Evolutionary conservation across 225 moss, liverwort and hornwort species (phyloP), one percentile per base, ranked within the genome.

Genomic region (Asterella californica): DNA sequence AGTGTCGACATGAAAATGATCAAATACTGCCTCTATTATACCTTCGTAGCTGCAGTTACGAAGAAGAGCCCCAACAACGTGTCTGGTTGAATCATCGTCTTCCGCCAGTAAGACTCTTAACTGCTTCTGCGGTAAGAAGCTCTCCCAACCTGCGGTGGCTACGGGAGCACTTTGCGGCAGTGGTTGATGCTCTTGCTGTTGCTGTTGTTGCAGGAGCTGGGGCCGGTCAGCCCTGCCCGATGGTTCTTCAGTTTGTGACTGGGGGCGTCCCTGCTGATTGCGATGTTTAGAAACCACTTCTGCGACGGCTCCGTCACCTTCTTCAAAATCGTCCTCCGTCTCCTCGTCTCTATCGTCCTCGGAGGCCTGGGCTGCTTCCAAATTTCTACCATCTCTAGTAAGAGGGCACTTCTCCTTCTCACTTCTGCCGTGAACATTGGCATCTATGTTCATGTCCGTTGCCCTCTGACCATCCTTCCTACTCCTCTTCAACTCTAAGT

Each of bases 11-110:
- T 5, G 32, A 0, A 6, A 53, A 10, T 7, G 0, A 37, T 32
- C 47, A 10, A 10, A 53, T 53, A 34, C 50, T 25, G 50, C 25
- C 15, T 9, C 25, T 24, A 55, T 15, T 57, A 15, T 87, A 99
- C 99, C 99, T 95, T 95, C 99, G 60, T 95, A 95, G 61, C 89
- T 88, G 83, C 99, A 99, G 85, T 95, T 99, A 70, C 99, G 91
- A 25, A 99, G 91, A 42, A 99, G 87, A 47, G 99, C 99, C 11
- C 88, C 88, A 0, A 99, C 95, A 2, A 99, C 95, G 48, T 94
- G 93, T 75, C 99, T 84, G 0, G 99, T 99, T 59, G 90, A 93
- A 81, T 99, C 95, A 73, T 99, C 99, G 75, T 95, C 99, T 82
- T 99, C 99, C 64, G 93, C 99, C 55, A 99, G 80, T 79, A 99